Conservation (phyloP, 306 rosid species). For the Malus sylvestris region DNA sequence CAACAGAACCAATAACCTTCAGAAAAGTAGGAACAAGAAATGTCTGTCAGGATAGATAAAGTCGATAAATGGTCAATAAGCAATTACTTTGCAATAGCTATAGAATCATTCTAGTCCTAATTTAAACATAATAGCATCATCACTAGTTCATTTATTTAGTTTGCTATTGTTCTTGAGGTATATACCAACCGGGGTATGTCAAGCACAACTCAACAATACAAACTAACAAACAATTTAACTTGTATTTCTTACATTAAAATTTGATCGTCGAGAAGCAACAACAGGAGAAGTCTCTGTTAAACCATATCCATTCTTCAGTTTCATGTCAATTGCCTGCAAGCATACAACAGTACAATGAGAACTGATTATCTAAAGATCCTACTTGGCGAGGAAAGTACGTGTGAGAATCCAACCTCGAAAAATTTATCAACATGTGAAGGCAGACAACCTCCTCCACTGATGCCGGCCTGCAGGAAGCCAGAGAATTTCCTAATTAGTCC, state of each 20-base stretch:
- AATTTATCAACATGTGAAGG: slow-evolving; percentile 70
- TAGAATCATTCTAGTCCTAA: neutral
- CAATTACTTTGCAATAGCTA: neutral
- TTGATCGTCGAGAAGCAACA: slow-evolving; percentile 62
- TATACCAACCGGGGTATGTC: neutral
- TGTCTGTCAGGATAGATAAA: slow-evolving; percentile 1
- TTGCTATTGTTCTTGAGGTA: neutral
- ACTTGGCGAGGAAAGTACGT: neutral
- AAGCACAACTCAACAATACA: neutral
- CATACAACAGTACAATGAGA: slow-evolving; percentile 3
- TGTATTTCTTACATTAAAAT: slow-evolving; percentile 57
- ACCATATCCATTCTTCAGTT: slow-evolving; percentile 86
- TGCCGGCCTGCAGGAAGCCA: slow-evolving; percentile 67
- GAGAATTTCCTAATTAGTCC: slow-evolving; percentile 15
- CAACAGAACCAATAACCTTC: slow-evolving; percentile 90
- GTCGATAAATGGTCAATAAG: neutral
- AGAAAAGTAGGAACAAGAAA: slow-evolving; percentile 16
- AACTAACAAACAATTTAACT: neutral
- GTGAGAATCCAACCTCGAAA: slow-evolving; percentile 62
- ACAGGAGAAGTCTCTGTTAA: slow-evolving; percentile 89
- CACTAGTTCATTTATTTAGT: neutral
- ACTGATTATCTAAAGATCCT: neutral
- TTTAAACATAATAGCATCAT: neutral
- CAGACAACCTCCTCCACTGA: slow-evolving; percentile 91
- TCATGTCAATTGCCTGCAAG: slow-evolving; percentile 79